Base-by-base conservation (phyloP, 495 filamentous ascomycete species). In the Neurospora sp. region DNA sequence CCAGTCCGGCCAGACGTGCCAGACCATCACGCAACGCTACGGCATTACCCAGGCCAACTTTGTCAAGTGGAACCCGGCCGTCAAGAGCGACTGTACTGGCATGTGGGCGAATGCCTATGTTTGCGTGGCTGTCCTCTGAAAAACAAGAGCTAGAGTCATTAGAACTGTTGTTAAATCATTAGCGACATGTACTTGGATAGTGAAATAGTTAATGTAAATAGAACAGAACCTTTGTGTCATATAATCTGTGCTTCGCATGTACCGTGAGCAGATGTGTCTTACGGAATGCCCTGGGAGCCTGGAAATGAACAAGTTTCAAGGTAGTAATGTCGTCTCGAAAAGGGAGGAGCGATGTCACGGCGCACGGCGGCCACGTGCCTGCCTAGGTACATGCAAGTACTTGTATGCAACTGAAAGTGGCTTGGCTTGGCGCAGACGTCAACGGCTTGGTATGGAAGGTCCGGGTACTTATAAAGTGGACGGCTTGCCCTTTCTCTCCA, bases 1-100 rank as follows among this genome's bases (percentile, higher is more conserved):
- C 12, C 27, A 73, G 4, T 40, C 39, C 39, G 84, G 84, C 35
- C 83, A 88, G 72, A 82, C 77, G 74, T 88, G 86, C 75, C 71
- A 74, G 11, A 77, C 74, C 62, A 79, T 88, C 42, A 80, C 80
- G 20, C 69, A 74, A 12, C 27, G 39, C 11, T 70, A 77, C 69
- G 72, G 76, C 1, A 83, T 84, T 70, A 77, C 78, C 69, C 46
- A 79, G 9, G 69, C 70, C 20, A 70, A 81, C 72, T 78, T 84
- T 38, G 77, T 77, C 69, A 74, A 73, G 71, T 84, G 81, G 78
- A 83, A 84, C 73, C 83, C 81, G 42, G 76, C 73, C 3, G 69
- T 73, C 16, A 70, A 70, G 10, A 69, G 42, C 23, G 39, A 69
- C 54, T 75, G 74, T 44, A n/a, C 39, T 35, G 42, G 41, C 40